Conservation (phyloP, 129 eudicot genomes). For the Sambucus nigra region DNA sequence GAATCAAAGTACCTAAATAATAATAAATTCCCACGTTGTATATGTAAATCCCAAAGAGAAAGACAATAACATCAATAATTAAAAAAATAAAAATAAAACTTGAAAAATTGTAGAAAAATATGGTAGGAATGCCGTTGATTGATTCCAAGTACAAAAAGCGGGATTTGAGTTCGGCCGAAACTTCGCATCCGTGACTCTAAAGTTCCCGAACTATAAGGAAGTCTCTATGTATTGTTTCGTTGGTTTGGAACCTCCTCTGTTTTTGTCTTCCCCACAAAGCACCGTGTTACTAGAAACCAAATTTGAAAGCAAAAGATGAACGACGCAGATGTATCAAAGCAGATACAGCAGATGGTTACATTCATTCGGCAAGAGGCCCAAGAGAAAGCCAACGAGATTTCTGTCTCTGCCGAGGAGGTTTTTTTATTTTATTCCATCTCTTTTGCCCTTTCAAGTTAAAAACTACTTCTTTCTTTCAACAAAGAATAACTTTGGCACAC, state of each 20-base stretch:
- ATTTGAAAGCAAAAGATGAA: conserved; percentile 27
- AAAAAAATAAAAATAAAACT: too few relatives aligned
- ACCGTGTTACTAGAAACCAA: not conserved
- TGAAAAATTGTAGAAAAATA: too few relatives aligned
- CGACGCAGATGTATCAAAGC: conserved; percentile 57
- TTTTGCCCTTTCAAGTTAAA: not conserved
- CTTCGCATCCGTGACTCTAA: conserved; percentile 4
- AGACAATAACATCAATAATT: too few relatives aligned
- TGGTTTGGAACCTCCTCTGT: not conserved
- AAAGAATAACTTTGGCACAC: too few relatives aligned
- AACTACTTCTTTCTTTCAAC: too few relatives aligned
- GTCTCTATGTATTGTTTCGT: not conserved
- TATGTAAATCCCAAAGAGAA: too few relatives aligned
- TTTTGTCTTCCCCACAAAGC: not conserved
- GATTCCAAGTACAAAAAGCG: not conserved
- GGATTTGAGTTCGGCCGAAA: conserved; percentile 5
- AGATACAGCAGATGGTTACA: conserved; percentile 63
- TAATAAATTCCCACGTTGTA: too few relatives aligned
- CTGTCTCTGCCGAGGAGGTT: conserved; percentile 65
- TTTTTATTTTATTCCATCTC: not conserved
- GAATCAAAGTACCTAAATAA: too few relatives aligned
- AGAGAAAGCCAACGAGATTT: conserved; percentile 70
- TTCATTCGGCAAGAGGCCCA: conserved; percentile 68
- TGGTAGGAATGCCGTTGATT: too few relatives aligned
- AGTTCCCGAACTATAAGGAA: too few relatives aligned